Percentiles rank a stretch among this genome's conserved stretches.
Evolutionary conservation across 306 rosid species (phyloP).

Genomic region (Rosa rugosa): DNA sequence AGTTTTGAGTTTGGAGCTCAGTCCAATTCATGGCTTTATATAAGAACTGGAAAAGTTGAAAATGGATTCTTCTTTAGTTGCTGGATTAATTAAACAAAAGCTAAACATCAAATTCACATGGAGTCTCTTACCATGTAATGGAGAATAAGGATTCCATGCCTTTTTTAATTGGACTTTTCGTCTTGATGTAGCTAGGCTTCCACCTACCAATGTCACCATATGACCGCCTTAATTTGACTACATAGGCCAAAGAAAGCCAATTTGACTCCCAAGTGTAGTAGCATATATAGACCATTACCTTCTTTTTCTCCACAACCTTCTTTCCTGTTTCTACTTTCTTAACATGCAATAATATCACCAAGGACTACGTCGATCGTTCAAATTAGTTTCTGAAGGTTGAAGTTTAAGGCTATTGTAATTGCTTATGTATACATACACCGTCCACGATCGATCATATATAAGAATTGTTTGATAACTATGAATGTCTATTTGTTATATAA

Average conservation of each 20-base stretch:
- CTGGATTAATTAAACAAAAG: background rate
- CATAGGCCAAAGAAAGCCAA: background rate
- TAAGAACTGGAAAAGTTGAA: background rate
- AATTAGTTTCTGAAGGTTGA: background rate
- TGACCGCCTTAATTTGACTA: background rate
- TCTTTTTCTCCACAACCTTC: background rate
- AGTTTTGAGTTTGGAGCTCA: background rate
- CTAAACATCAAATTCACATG: background rate
- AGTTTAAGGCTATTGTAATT: background rate
- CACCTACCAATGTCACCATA: background rate
- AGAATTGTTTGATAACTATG: too few species aligned
- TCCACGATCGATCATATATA: too few species aligned
- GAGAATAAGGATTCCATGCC: constrained; percentile 4
- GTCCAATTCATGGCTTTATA: constrained; percentile 1
- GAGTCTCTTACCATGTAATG: background rate
- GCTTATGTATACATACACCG: too few species aligned
- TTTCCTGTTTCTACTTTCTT: background rate
- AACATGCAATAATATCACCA: background rate
- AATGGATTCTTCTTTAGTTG: background rate
- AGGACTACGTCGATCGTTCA: background rate
- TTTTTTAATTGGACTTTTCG: background rate
- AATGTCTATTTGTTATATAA: too few species aligned
- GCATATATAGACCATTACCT: too few species aligned
- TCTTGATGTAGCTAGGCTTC: background rate
- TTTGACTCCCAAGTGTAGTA: constrained; percentile 4